These are phyloP conservation scores for Echinosophora koreensis DNA, from an alignment of 306 rosid genomes.

Conservation along the genomic window DNA sequence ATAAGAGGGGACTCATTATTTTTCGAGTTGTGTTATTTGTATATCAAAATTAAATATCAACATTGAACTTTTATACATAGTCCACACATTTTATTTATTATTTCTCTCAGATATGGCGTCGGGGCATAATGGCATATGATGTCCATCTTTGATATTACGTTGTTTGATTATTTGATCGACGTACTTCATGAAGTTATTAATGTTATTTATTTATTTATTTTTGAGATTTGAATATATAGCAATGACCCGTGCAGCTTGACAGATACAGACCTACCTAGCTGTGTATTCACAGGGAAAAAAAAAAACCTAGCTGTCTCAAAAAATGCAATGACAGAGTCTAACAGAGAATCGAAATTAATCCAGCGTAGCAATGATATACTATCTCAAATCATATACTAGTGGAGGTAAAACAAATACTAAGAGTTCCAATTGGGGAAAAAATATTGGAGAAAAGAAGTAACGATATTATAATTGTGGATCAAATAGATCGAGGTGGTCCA, in stretches of 20 bases:
- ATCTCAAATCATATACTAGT: background rate
- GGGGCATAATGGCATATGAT: no score
- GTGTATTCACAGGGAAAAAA: no score
- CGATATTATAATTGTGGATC: conserved; percentile 18
- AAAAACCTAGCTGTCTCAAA: conserved; percentile 25
- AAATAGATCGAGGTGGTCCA: background rate
- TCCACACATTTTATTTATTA: no score
- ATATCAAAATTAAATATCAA: no score
- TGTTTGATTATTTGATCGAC: no score
- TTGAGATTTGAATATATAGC: background rate
- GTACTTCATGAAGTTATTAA: background rate
- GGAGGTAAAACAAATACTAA: background rate
- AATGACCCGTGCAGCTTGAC: background rate
- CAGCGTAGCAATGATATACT: background rate
- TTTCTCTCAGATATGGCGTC: no score
- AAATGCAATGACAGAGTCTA: background rate
- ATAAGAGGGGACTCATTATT: no score
- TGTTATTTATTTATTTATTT: background rate
- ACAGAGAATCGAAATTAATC: conserved; percentile 8
- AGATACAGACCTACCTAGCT: conserved; percentile 2
- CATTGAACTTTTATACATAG: no score
- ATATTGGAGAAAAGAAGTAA: background rate
- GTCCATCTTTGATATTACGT: no score
- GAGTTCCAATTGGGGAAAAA: background rate
- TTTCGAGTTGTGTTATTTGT: no score